phyloP scores from a whole-genome alignment of 108 stramenopile species.

The Nannochloropsis gaditana region DNA sequence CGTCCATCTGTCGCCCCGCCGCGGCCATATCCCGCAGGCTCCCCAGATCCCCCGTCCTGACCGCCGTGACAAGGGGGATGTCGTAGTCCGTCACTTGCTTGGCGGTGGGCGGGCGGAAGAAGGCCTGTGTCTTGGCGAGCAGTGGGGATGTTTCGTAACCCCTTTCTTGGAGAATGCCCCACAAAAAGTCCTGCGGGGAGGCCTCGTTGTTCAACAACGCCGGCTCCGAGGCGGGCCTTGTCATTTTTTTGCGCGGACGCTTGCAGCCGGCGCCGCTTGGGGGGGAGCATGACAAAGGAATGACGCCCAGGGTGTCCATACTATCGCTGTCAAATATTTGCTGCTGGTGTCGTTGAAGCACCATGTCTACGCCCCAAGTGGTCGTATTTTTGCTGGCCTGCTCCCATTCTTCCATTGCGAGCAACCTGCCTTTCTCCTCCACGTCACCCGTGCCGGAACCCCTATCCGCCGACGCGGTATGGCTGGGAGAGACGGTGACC shows the following conservation, averaged over 20 bases:
- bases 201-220: neutral
- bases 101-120: constrained; percentile 64
- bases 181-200: constrained; percentile 64
- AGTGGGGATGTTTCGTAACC: constrained; percentile 60
- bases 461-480: neutral
- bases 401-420: neutral
- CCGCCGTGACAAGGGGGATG: constrained; percentile 64
- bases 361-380: neutral
- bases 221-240: neutral
- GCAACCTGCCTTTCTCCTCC: neutral
- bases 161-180: constrained; percentile 54
- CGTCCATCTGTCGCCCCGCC: constrained; percentile 67
- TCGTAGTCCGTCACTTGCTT: constrained; percentile 73
- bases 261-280: neutral
- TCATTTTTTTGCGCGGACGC: neutral
- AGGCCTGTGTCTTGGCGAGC: constrained; percentile 53
- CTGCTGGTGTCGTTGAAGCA: neutral
- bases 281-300: neutral
- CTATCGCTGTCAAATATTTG: neutral
- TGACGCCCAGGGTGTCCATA: neutral
- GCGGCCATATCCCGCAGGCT: constrained; percentile 56
- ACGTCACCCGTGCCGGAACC: neutral
- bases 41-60: constrained; percentile 60
- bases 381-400: neutral
- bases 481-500: neutral